Conservation (phyloP, 352 stramenopile genomes). For the Globisporangium abappressorium region DNA sequence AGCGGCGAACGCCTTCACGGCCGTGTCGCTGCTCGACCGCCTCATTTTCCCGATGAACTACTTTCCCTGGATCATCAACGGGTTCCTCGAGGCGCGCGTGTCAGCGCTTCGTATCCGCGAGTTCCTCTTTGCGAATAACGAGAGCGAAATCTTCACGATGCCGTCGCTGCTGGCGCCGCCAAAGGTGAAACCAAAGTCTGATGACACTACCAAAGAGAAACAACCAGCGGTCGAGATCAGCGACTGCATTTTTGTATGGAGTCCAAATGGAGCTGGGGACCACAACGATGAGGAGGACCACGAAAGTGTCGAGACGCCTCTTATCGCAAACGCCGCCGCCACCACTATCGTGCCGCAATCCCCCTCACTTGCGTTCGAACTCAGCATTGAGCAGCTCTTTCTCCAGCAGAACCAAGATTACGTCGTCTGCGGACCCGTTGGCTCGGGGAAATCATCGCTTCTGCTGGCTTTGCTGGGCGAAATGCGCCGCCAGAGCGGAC, state of each 20-base stretch:
- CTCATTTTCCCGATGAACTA: conserved; percentile 92
- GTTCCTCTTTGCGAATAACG: conserved; percentile 52
- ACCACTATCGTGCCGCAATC: not conserved
- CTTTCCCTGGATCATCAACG: conserved; percentile 91
- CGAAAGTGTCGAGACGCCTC: not conserved
- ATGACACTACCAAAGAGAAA: not conserved
- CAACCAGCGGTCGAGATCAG: conserved; percentile 19
- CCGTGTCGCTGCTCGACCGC: conserved; percentile 82
- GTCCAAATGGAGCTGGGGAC: not conserved
- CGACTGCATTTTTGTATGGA: conserved; percentile 35
- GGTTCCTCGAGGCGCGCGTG: conserved; percentile 81
- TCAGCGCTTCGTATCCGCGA: conserved; percentile 72
- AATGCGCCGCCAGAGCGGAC: conserved; percentile 71
- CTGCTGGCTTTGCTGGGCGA: conserved; percentile 95
- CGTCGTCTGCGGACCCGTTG: conserved; percentile 87
- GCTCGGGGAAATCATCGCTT: conserved; percentile 95
- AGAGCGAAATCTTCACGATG: conserved; percentile 8
- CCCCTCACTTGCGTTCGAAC: conserved; percentile 26
- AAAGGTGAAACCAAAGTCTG: conserved; percentile 7
- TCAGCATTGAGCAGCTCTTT: conserved; percentile 44
- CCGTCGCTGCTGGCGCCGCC: conserved; percentile 9
- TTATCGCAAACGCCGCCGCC: conserved; percentile 8
- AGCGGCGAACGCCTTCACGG: conserved; percentile 79
- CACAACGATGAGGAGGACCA: not conserved
- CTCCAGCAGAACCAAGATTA: conserved; percentile 42